These are phyloP conservation scores for Populus alba DNA, from an alignment of 345 rosid species.

Conservation along the genomic window DNA sequence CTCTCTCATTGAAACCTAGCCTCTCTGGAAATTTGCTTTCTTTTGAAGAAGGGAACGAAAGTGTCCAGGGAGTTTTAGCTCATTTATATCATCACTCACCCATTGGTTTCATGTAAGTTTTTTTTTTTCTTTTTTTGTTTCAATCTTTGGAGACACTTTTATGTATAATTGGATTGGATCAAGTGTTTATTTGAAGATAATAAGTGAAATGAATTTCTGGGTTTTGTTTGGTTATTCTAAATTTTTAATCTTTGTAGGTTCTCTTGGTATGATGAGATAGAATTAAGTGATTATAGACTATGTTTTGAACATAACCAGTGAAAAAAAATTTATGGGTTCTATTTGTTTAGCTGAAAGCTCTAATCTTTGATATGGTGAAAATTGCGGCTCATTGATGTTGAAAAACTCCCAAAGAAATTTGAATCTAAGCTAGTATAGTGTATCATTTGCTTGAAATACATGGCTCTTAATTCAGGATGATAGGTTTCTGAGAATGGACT, in stretches of 20 bases:
- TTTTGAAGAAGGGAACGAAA: not conserved
- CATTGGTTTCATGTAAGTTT: conserved; percentile 27
- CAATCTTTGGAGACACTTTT: not conserved
- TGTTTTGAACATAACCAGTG: not conserved
- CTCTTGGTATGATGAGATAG: not conserved
- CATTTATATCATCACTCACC: not conserved
- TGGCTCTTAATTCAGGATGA: not conserved
- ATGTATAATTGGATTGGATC: not conserved
- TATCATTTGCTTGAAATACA: not conserved
- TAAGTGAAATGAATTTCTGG: not conserved
- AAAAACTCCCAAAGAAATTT: conserved; percentile 1
- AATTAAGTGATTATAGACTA: not conserved
- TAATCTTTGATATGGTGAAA: not conserved
- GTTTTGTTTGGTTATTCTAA: not conserved
- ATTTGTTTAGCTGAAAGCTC: not conserved
- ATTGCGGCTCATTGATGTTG: not conserved
- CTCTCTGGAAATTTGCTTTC: not conserved
- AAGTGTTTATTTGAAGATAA: not conserved
- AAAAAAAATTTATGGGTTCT: not conserved
- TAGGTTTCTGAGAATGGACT: not conserved
- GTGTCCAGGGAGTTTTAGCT: conserved; percentile 4
- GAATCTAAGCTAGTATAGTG: not conserved
- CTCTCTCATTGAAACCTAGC: not conserved
- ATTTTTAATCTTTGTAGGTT: not conserved
- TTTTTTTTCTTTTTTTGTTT: conserved; percentile 5